These are phyloP conservation scores for Suhomyces choctaworum DNA, from an alignment of 1,139 yeast species.

Conservation along the genomic window DNA sequence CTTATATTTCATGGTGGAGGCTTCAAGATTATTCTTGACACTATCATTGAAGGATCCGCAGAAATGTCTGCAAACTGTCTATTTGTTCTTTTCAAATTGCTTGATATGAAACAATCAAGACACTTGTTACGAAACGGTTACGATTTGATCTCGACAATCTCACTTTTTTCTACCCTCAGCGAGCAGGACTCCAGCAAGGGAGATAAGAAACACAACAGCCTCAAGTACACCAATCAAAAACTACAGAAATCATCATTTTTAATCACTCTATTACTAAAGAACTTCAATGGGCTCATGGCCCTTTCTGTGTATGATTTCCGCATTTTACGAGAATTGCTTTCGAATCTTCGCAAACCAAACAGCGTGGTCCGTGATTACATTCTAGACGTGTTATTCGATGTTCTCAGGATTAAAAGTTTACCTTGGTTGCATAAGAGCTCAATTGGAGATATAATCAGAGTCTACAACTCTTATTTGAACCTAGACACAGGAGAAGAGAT, in stretches of 20 bases:
- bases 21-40: conserved; percentile 55
- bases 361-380: conserved; percentile 59
- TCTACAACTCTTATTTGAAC: conserved; percentile 6
- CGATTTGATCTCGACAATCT: conserved; percentile 62
- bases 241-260: conserved; percentile 65
- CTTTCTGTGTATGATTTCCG: conserved; percentile 60
- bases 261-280: conserved; percentile 60
- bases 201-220: conserved; percentile 4
- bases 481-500: conserved; percentile 1
- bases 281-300: conserved; percentile 76
- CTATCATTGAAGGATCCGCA: conserved; percentile 62
- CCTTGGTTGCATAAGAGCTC: conserved; percentile 53
- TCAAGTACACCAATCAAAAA: conserved; percentile 27
- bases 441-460: conserved; percentile 34
- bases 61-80: conserved; percentile 58
- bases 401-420: conserved; percentile 60
- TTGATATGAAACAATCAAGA: conserved; percentile 63
- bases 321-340: conserved; percentile 58
- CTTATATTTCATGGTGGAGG: conserved; percentile 66
- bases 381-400: conserved; percentile 70
- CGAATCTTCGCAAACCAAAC: conserved; percentile 61
- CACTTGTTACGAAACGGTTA: conserved; percentile 57
- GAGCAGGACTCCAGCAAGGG: conserved; percentile 29
- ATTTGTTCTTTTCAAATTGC: conserved; percentile 54
- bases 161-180: conserved; percentile 46